Evolutionary conservation across 106 monocot species (phyloP), one percentile per base, ranked within the genome.

Genomic region (Allium fistulosum): DNA sequence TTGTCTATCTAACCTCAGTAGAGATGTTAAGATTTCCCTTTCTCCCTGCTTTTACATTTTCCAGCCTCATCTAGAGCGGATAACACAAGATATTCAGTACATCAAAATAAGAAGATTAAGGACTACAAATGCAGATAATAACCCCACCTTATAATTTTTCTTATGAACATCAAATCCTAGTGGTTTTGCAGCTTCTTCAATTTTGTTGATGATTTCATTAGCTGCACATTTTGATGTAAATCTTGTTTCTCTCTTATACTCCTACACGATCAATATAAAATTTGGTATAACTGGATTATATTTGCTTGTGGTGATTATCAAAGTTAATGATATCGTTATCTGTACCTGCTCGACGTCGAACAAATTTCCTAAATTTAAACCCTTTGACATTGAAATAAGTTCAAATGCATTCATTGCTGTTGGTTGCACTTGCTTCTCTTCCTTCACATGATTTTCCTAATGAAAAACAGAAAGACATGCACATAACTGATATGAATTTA

Each of bases 181-280:
- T 53, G 96, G 92, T 17, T 84, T 97, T 69, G 86, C 92, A 53
- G 96, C 92, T 82, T 92, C 92, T 74, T 97, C 96, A 65, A 97
- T 97, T 65, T 97, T 92, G 48, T 56, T 84, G 18, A 97, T 76
- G 50, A 97, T 97, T 79, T 97, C 96, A 57, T 83, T 92, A 8
- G 96, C 84, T 27, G 96, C 49, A 65, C 84, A 87, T 66, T 80
- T 86, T 58, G 96, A 97, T 76, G 96, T 87, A 68, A 97, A 97
- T 65, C 96, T 84, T 11, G 92, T 97, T 76, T 97, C 92, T 62
- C 88, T 86, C 69, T 97, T 92, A 61, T 86, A 92, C 73, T 92
- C 91, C 96, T 97, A 58, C 45, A 65, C 4, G 17, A 37, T 37
- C 37, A 37, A 37, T 5, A 37, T 37, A 37, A 37, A 37, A 37